phyloP scores from a whole-genome alignment of 768 basidiomycete species.

The Phanerodontia chrysosporium region DNA sequence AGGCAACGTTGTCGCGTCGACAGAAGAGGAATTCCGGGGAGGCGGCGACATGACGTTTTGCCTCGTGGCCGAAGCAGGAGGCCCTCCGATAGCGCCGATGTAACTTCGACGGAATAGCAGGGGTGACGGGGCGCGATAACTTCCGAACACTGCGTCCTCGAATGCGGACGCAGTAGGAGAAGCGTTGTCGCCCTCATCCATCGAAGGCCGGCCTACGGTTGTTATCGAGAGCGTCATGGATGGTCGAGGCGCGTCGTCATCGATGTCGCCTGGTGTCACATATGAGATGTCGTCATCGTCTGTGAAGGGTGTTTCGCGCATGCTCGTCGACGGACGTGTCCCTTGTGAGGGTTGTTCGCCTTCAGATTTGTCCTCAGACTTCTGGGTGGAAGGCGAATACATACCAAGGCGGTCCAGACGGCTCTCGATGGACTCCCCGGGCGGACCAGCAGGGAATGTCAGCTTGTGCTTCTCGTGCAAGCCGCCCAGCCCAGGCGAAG shows the following conservation, averaged over 20 bases:
- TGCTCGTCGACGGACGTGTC: slow-evolving; percentile 12
- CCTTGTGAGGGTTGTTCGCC: slow-evolving; percentile 16
- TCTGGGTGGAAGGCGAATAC: background rate
- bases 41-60: slow-evolving; percentile 48
- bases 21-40: slow-evolving; percentile 56
- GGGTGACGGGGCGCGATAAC: slow-evolving; percentile 21
- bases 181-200: slow-evolving; percentile 64
- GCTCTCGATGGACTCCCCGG: background rate
- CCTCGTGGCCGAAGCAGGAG: slow-evolving; percentile 15
- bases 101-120: slow-evolving; percentile 12
- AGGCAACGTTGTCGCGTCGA: slow-evolving; percentile 50
- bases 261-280: slow-evolving; percentile 23
- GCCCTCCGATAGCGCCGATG: slow-evolving; percentile 13
- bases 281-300: slow-evolving; percentile 37
- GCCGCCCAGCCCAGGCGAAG: slow-evolving; percentile 19
- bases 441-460: background rate
- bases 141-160: slow-evolving; percentile 48
- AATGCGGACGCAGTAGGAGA: slow-evolving; percentile 84
- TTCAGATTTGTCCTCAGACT: background rate
- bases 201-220: slow-evolving; percentile 46
- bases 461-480: slow-evolving; percentile 4
- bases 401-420: background rate
- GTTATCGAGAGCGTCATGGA: slow-evolving; percentile 50
- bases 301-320: slow-evolving; percentile 17
- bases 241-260: slow-evolving; percentile 30